These are phyloP conservation scores for Fomitopsis schrenkii DNA, from an alignment of 1,284 basidiomycete genomes.

Conservation along the genomic window DNA sequence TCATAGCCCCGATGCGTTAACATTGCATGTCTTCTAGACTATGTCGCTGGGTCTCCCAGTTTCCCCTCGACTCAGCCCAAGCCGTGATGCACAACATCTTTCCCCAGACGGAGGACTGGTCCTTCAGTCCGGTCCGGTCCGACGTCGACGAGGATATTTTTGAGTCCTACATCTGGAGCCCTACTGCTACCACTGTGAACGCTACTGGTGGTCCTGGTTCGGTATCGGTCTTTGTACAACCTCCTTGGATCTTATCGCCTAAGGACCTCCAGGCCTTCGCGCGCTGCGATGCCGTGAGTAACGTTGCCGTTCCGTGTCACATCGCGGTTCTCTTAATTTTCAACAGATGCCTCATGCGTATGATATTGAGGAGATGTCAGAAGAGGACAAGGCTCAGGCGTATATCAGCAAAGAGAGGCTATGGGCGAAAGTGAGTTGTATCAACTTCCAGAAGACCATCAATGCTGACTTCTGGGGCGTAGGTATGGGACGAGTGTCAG, in stretches of 20 bases:
- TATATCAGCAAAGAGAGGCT: constrained; percentile 37
- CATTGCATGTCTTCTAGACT: constrained; percentile 24
- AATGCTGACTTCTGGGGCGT: not conserved
- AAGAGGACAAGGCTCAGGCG: not conserved
- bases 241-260: constrained; percentile 59
- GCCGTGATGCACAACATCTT: constrained; percentile 48
- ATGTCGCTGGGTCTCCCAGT: constrained; percentile 40
- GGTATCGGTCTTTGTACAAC: constrained; percentile 53
- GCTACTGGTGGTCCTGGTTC: constrained; percentile 27
- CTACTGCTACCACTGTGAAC: constrained; percentile 10
- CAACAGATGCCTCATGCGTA: not conserved
- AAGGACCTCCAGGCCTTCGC: constrained; percentile 54
- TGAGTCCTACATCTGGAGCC: constrained; percentile 48
- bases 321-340: not conserved
- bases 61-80: constrained; percentile 52
- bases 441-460: not conserved
- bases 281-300: constrained; percentile 40
- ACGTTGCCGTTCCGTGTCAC: not conserved
- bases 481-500: constrained; percentile 68
- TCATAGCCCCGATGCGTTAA: not conserved
- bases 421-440: constrained; percentile 58
- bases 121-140: constrained; percentile 33
- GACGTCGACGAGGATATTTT: constrained; percentile 40
- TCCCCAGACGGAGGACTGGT: constrained; percentile 32
- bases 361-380: not conserved